phyloP scores from a whole-genome alignment of 2,329 filamentous ascomycete genomes.

The Cordyceps javanica region DNA sequence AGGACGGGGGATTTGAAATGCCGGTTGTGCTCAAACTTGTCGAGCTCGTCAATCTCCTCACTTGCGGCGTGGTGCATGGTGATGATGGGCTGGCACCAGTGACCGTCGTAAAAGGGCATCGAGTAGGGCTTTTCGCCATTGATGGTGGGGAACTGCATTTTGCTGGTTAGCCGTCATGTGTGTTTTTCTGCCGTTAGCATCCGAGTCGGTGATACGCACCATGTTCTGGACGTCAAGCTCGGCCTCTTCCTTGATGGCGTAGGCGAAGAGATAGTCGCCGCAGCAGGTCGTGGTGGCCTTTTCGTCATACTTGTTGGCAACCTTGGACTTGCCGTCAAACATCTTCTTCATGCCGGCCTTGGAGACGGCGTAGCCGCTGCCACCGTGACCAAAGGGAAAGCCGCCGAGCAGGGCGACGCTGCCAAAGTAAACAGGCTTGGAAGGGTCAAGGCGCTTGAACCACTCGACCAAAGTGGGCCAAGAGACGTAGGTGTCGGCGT shows the following conservation, averaged over 20 bases:
- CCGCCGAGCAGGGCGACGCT: slow-evolving; percentile 37
- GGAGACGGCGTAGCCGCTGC: slow-evolving; percentile 49
- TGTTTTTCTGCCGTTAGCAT: background rate
- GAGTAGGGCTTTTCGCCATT: slow-evolving; percentile 50
- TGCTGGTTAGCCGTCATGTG: background rate
- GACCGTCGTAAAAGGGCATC: slow-evolving; percentile 37
- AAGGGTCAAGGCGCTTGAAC: slow-evolving; percentile 38
- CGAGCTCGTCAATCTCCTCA: slow-evolving; percentile 44
- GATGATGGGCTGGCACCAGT: slow-evolving; percentile 51
- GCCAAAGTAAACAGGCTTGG: slow-evolving; percentile 42
- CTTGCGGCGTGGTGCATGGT: slow-evolving; percentile 51
- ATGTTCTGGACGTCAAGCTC: slow-evolving; percentile 34
- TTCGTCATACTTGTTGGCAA: slow-evolving; percentile 42
- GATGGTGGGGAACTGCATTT: slow-evolving; percentile 42
- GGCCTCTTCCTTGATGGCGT: slow-evolving; percentile 39
- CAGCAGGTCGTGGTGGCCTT: slow-evolving; percentile 38
- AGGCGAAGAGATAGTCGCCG: slow-evolving; percentile 44
- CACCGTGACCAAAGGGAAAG: slow-evolving; percentile 48
- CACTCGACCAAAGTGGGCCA: slow-evolving; percentile 47
- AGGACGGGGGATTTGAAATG: slow-evolving; percentile 29
- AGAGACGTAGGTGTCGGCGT: slow-evolving; percentile 52
- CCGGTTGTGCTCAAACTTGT: slow-evolving; percentile 43
- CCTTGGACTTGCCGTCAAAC: slow-evolving; percentile 34
- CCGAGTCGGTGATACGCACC: slow-evolving; percentile 26
- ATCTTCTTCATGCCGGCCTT: slow-evolving; percentile 42